Conservation (phyloP, 208 protist species). For the Leishmania braziliensis region DNA sequence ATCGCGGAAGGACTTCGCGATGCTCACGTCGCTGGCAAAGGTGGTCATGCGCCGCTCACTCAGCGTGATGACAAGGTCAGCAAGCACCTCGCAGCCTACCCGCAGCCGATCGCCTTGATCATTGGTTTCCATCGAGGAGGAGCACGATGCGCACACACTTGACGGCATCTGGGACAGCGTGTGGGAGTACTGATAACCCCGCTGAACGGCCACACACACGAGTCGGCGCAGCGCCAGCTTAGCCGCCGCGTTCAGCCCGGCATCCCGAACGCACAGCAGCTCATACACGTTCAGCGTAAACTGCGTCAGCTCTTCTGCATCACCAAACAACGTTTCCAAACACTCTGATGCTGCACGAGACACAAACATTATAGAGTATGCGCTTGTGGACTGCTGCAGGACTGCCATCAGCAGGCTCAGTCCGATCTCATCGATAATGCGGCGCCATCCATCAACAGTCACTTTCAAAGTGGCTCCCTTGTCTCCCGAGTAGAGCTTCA, state of each 20-base stretch:
- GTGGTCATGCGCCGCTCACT: constrained; percentile 28
- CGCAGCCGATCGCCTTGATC: constrained; percentile 19
- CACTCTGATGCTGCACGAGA: constrained; percentile 45
- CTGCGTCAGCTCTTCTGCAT: constrained; percentile 27
- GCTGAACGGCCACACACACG: constrained; percentile 28
- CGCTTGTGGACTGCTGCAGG: constrained; percentile 40
- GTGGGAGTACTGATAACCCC: constrained; percentile 29
- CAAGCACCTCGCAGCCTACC: constrained; percentile 33
- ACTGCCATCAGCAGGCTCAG: constrained; percentile 26
- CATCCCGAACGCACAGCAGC: constrained; percentile 18
- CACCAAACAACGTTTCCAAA: constrained; percentile 34
- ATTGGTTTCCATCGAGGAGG: constrained; percentile 5
- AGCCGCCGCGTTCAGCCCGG: constrained; percentile 26
- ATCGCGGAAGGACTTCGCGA: constrained; percentile 48
- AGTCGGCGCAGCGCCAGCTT: constrained; percentile 32
- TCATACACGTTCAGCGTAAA: constrained; percentile 33
- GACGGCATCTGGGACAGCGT: constrained; percentile 28
- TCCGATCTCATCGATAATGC: constrained; percentile 32
- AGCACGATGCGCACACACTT: constrained; percentile 27
- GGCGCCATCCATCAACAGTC: constrained; percentile 28
- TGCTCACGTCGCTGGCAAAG: constrained; percentile 34
- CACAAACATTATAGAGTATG: constrained; percentile 62
- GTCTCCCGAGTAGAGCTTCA: constrained; percentile 41
- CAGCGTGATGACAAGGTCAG: constrained; percentile 28
- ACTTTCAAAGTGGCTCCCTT: constrained; percentile 37